Evolutionary conservation across 2,329 filamentous ascomycete genomes (phyloP).

Genomic region (Alternaria panax): DNA sequence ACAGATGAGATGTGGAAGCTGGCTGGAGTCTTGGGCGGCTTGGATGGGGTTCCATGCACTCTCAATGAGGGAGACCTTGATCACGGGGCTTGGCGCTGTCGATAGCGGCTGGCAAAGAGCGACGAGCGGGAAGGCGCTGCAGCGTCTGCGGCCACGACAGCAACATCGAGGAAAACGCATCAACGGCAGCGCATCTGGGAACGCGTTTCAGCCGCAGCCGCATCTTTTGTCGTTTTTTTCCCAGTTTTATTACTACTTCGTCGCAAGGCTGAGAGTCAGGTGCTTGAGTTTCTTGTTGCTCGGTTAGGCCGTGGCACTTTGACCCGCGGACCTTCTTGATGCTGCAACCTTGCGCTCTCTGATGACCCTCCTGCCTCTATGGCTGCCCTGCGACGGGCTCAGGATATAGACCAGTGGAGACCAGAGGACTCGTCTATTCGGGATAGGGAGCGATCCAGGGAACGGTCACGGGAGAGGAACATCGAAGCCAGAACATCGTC

Average conservation of each 20-base stretch:
- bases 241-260: conserved; percentile 15
- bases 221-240: conserved; percentile 19
- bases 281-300: conserved; percentile 38
- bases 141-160: conserved; percentile 28
- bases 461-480: conserved; percentile 36
- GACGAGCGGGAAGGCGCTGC: conserved; percentile 29
- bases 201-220: conserved; percentile 19
- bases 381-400: conserved; percentile 52
- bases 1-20: conserved; percentile 9
- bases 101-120: conserved; percentile 39
- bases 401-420: conserved; percentile 55
- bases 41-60: conserved; percentile 2
- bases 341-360: conserved; percentile 45
- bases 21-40: conserved; percentile 2
- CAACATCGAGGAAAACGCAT: conserved; percentile 34
- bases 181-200: conserved; percentile 28
- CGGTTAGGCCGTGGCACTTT: conserved; percentile 49
- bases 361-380: conserved; percentile 53
- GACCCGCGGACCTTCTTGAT: conserved; percentile 45
- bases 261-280: conserved; percentile 26
- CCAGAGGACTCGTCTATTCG: conserved; percentile 49
- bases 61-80: conserved; percentile 14
- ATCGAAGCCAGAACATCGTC: conserved; percentile 45
- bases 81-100: conserved; percentile 38
- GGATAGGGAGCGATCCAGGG: conserved; percentile 40